Base-by-base conservation (phyloP, 1,284 basidiomycete species). In the Cystobasidium pallidum region DNA sequence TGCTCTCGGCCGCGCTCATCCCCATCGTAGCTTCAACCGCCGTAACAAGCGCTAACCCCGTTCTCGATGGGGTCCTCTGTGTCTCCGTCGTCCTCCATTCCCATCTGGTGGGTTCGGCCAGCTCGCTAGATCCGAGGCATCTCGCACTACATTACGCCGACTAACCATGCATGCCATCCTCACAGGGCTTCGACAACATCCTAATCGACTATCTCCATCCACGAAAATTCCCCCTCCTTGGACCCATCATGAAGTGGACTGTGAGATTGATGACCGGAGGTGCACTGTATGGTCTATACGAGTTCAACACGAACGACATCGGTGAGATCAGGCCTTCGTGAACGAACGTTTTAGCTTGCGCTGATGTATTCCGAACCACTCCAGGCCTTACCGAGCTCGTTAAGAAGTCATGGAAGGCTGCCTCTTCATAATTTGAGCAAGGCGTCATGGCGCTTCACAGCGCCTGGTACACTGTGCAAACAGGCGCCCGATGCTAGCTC, bases 281-380 rank as follows among this genome's bases (percentile, higher is more conserved):
- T n/a, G 88, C 90, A 17, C 85, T 96, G 68, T 88, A 92, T 76
- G 95, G 96, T 49, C 86, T 98, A 4, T 99, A 97, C 84, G 90
- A 94, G 82, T 96, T 96, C 85, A 95, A 96, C 85, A 96, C 94
- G 52, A 92, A 94, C 81, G 95, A 98, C 80, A 88, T 98, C 78
- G 94, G 94, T 92, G 76, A 76, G 88, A 51, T 59, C 21, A 32
- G 54, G 52, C 8, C 15, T 24, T 43, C 4, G 6, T 41, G 4
- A 34, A 32, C 28, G 15, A 10, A 19, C 19, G 30, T 32, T 32
- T 43, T 15, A 1, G 21, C 0, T 66, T 24, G 15, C 15, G 15
- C 28, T 45, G 43, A 34, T 45, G 28, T 70, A 58, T 17, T 32
- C 43, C 32, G 64, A 64, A 32, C 39, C 34, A 70, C 47, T 13